phyloP scores from a whole-genome alignment of 495 filamentous ascomycete species.

The Penicillium steckii region DNA sequence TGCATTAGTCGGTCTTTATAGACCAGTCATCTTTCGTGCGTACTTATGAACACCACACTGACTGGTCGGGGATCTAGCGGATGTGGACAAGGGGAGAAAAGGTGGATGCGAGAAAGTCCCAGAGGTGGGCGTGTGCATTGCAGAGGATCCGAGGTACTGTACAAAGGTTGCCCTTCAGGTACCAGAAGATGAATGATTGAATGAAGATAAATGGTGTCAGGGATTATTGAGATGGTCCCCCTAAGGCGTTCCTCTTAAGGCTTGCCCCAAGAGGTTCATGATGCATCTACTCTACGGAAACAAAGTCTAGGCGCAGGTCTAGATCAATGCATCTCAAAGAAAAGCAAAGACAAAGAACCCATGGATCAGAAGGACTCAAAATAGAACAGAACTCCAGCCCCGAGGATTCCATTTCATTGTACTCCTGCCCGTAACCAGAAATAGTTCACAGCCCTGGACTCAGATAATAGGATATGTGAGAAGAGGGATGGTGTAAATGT shows the following conservation, averaged over 20 bases:
- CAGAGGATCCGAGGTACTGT: background rate
- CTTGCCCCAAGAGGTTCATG: too few species aligned
- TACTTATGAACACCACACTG: background rate
- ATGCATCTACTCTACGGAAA: too few species aligned
- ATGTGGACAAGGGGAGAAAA: too few species aligned
- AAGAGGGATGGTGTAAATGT: background rate
- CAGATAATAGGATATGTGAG: background rate
- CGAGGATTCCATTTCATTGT: slow-evolving; percentile 31
- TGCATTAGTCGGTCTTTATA: slow-evolving; percentile 11
- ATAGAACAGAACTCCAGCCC: slow-evolving; percentile 33
- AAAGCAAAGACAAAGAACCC: slow-evolving; percentile 15
- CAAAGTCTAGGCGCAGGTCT: too few species aligned
- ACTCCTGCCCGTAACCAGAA: slow-evolving; percentile 19
- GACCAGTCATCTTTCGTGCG: slow-evolving; percentile 3
- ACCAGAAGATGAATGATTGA: background rate
- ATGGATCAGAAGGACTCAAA: slow-evolving; percentile 8
- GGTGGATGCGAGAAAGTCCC: background rate
- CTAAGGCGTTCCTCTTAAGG: too few species aligned
- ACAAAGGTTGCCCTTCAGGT: background rate
- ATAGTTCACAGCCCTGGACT: background rate
- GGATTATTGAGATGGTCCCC: too few species aligned
- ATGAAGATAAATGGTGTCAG: background rate
- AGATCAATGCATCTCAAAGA: slow-evolving; percentile 7
- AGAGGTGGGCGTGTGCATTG: background rate
- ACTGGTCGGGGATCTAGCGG: background rate